Evolutionary conservation across 768 basidiomycete species (phyloP).

Genomic region (Kwoniella heveanensis): DNA sequence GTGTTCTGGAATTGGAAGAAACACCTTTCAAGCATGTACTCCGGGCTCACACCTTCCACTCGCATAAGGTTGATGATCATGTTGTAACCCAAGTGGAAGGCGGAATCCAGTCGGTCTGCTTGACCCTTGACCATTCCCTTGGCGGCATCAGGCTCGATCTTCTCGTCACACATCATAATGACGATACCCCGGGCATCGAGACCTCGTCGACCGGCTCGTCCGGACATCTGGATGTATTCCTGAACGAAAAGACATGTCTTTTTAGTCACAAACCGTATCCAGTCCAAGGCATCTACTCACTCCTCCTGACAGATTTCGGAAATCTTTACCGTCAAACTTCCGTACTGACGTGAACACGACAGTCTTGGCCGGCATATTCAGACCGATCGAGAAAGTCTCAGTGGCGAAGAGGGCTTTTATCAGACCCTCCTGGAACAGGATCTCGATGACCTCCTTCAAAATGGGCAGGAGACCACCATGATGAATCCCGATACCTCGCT

Average conservation of each 20-base stretch:
- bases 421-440: conserved; percentile 95
- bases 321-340: conserved; percentile 95
- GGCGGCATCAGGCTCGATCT: conserved; percentile 85
- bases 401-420: conserved; percentile 98
- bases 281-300: too few species aligned
- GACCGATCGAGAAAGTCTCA: conserved; percentile 67
- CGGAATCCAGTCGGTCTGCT: conserved; percentile 93
- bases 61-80: conserved; percentile 99
- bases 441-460: conserved; percentile 97
- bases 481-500: conserved; percentile 95
- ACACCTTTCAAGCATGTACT: conserved; percentile 95
- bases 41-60: conserved; percentile 96
- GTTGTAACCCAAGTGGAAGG: conserved; percentile 98
- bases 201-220: conserved; percentile 93
- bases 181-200: conserved; percentile 98
- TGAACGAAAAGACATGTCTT: too few species aligned
- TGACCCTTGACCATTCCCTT: conserved; percentile 98
- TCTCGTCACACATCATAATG: conserved; percentile 99
- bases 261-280: too few species aligned
- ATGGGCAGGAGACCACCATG: conserved; percentile 97
- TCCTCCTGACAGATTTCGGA: conserved; percentile 75
- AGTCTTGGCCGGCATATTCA: conserved; percentile 99
- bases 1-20: conserved; percentile 99
- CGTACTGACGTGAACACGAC: conserved; percentile 94
- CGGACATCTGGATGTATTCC: conserved; percentile 99